These are phyloP conservation scores for Ramaria sp. DNA, from an alignment of 768 basidiomycete species.

Conservation along the genomic window DNA sequence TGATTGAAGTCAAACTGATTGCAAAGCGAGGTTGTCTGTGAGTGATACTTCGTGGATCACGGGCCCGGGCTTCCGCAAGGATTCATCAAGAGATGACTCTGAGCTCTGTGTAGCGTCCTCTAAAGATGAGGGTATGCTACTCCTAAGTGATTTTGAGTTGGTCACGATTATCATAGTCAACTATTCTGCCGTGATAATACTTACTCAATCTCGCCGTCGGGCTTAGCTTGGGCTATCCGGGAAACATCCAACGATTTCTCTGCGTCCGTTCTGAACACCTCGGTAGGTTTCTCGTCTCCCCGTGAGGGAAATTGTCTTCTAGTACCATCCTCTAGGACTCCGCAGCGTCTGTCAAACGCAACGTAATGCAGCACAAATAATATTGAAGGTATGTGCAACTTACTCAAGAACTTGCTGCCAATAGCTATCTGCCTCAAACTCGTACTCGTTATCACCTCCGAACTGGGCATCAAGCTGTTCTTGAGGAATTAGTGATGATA, in stretches of 20 bases:
- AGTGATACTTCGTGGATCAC: too few species aligned
- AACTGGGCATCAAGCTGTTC: slow-evolving; percentile 77
- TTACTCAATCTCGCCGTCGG: too few species aligned
- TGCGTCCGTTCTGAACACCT: not conserved
- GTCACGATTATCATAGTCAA: too few species aligned
- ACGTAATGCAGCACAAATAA: not conserved
- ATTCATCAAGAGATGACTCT: not conserved
- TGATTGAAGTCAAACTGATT: too few species aligned
- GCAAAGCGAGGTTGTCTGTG: too few species aligned
- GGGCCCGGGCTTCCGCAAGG: too few species aligned
- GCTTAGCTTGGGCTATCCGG: too few species aligned
- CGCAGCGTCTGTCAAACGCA: not conserved
- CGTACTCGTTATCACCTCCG: slow-evolving; percentile 63
- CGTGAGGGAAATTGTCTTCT: slow-evolving; percentile 2
- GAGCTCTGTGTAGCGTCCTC: not conserved
- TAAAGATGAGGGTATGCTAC: not conserved
- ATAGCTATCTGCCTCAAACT: slow-evolving; percentile 65
- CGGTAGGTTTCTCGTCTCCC: not conserved
- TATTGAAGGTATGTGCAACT: slow-evolving; percentile 12
- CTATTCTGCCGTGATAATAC: too few species aligned
- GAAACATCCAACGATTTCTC: not conserved
- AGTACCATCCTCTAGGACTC: slow-evolving; percentile 9
- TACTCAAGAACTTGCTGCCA: slow-evolving; percentile 73
- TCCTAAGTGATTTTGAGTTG: not conserved
- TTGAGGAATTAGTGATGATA: slow-evolving; percentile 61